A percentile compares a stretch with the other conserved stretches of the same genome.
These are phyloP conservation scores for Tympanopsis confertula DNA, from an alignment of 2,329 filamentous ascomycete species.

Conservation along the genomic window DNA sequence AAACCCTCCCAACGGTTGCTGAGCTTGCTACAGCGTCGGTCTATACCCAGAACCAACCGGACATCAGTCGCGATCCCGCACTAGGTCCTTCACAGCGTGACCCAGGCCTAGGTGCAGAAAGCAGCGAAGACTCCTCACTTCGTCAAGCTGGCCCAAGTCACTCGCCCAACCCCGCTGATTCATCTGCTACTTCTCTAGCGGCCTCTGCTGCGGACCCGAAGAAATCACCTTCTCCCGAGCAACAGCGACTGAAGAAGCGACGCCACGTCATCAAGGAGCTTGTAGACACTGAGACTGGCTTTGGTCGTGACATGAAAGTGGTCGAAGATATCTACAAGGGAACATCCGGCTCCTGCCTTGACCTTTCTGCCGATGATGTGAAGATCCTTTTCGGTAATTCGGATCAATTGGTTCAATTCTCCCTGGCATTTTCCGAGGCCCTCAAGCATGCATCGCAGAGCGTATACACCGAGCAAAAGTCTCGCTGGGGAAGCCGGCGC, in stretches of 20 bases:
- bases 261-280: slow-evolving; percentile 53
- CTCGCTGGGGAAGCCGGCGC: slow-evolving; percentile 37
- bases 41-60: no score
- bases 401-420: slow-evolving; percentile 52
- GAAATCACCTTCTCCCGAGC: slow-evolving; percentile 13
- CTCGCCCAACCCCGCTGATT: neutral
- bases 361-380: slow-evolving; percentile 47
- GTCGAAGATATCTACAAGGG: slow-evolving; percentile 59
- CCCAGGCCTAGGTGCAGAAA: neutral
- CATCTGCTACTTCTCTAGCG: neutral
- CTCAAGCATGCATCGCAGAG: slow-evolving; percentile 47
- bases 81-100: no score
- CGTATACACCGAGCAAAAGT: slow-evolving; percentile 42
- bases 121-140: slow-evolving; percentile 1
- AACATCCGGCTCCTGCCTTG: slow-evolving; percentile 39
- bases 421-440: slow-evolving; percentile 44
- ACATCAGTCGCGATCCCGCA: no score
- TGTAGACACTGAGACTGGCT: slow-evolving; percentile 53
- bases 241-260: slow-evolving; percentile 42
- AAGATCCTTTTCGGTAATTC: slow-evolving; percentile 55
- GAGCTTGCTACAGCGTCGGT: no score
- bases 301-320: slow-evolving; percentile 57
- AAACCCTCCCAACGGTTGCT: no score
- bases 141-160: neutral
- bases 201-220: neutral